Evolutionary conservation across 352 stramenopile genomes (phyloP).

Genomic region (Pythium insidiosum): DNA sequence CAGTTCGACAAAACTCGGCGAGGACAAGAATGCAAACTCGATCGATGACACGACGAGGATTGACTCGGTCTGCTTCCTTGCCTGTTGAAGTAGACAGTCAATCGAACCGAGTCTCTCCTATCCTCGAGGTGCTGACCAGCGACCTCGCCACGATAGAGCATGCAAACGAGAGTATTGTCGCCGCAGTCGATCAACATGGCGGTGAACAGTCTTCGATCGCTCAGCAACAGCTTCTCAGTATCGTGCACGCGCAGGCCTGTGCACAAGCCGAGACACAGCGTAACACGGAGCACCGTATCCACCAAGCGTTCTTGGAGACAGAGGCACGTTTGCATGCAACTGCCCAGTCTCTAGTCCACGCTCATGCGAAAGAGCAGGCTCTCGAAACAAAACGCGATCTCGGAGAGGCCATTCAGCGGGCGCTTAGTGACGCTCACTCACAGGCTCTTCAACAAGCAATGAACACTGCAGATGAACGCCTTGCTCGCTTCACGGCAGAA

Average conservation of each 20-base stretch:
- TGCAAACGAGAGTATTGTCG: not conserved
- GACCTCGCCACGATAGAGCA: not conserved
- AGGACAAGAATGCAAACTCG: too few species aligned
- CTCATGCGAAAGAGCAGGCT: not conserved
- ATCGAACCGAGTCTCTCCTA: too few species aligned
- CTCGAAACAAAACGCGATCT: not conserved
- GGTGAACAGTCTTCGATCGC: too few species aligned
- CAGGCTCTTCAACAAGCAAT: not conserved
- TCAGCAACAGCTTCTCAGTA: conserved; percentile 1
- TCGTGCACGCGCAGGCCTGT: not conserved
- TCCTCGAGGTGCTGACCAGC: not conserved
- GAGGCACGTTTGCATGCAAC: not conserved
- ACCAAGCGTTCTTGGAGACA: not conserved
- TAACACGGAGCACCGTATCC: not conserved
- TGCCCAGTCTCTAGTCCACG: not conserved
- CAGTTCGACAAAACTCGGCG: too few species aligned
- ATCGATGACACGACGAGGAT: not conserved
- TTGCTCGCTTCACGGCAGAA: not conserved
- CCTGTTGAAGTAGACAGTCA: not conserved
- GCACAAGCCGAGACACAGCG: not conserved
- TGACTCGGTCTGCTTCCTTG: not conserved
- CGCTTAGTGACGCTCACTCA: not conserved
- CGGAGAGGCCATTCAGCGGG: not conserved
- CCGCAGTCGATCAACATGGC: not conserved
- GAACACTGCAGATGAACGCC: not conserved